Conservation (phyloP, 1,284 basidiomycete genomes). For the Apiotrichum brassicae region DNA sequence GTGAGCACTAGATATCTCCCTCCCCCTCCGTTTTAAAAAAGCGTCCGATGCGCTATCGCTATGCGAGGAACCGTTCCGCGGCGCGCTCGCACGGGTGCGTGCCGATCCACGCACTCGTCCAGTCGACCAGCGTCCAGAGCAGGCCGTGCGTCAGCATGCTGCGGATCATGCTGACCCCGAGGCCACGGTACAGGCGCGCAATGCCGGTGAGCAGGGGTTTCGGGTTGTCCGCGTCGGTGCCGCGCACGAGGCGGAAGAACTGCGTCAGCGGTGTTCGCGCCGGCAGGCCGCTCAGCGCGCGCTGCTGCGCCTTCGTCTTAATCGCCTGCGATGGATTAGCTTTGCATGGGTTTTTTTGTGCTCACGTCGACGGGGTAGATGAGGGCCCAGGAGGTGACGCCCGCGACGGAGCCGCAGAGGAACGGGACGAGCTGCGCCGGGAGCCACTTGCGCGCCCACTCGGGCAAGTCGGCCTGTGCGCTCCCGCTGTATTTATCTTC, state of each 20-base stretch:
- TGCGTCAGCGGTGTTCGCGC: slow-evolving; percentile 38
- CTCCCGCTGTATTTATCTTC: slow-evolving; percentile 3
- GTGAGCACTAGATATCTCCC: no score
- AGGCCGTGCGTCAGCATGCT: slow-evolving; percentile 47
- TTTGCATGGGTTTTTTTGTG: not conserved
- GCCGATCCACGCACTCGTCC: slow-evolving; percentile 40
- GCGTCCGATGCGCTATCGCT: not conserved
- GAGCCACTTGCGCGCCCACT: slow-evolving; percentile 41
- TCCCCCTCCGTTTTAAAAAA: no score
- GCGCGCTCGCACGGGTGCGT: slow-evolving; percentile 26
- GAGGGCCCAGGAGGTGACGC: slow-evolving; percentile 46
- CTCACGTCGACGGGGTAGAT: slow-evolving; percentile 48
- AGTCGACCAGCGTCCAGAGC: slow-evolving; percentile 46
- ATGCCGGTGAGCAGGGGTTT: slow-evolving; percentile 42
- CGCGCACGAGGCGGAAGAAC: slow-evolving; percentile 41
- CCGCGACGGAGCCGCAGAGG: slow-evolving; percentile 43
- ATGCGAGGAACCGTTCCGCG: slow-evolving; percentile 3
- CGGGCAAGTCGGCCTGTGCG: slow-evolving; percentile 38
- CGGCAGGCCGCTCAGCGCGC: slow-evolving; percentile 38
- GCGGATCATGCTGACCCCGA: slow-evolving; percentile 45
- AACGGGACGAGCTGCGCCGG: slow-evolving; percentile 41
- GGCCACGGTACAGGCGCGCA: slow-evolving; percentile 38
- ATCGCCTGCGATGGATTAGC: slow-evolving; percentile 32
- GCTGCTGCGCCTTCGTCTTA: slow-evolving; percentile 47
- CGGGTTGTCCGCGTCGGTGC: slow-evolving; percentile 37